Percentiles rank a stretch among this genome's conserved stretches.
phyloP scores from a whole-genome alignment of 768 basidiomycete genomes.

The Pleurotus cornucopiae region DNA sequence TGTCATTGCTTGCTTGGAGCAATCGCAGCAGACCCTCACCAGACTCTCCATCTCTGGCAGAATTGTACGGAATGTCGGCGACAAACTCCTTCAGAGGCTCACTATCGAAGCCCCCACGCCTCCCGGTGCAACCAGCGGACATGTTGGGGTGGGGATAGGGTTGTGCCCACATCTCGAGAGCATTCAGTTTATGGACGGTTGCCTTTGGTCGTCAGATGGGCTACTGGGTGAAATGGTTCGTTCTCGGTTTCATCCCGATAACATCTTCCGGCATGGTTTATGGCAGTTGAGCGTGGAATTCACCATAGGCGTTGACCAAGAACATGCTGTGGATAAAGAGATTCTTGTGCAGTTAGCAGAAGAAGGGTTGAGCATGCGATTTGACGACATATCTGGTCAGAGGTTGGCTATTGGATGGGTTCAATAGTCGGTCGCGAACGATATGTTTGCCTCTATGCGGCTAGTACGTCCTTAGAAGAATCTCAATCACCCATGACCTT shows the following conservation, averaged over 20 bases:
- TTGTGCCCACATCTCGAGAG: neutral
- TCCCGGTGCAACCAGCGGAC: too few relatives aligned
- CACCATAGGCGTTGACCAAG: conserved; percentile 2
- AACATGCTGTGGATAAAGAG: neutral
- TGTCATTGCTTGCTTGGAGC: conserved; percentile 4
- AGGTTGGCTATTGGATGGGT: conserved; percentile 3
- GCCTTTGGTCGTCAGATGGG: conserved; percentile 6
- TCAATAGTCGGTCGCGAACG: neutral
- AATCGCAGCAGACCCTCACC: conserved; percentile 12
- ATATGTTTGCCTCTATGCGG: too few relatives aligned
- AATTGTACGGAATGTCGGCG: neutral
- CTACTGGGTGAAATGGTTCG: conserved; percentile 1
- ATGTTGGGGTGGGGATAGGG: neutral
- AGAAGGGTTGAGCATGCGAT: neutral
- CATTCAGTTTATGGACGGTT: conserved; percentile 6
- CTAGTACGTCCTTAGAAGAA: too few relatives aligned
- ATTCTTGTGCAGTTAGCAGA: neutral
- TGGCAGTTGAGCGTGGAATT: neutral
- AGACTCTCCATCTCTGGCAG: conserved; percentile 3
- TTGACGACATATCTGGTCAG: neutral
- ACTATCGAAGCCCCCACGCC: neutral
- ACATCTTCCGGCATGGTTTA: neutral
- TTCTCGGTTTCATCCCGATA: neutral
- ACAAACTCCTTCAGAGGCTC: neutral
- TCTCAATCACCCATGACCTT: too few relatives aligned